These are phyloP conservation scores for Serendipita sp. DNA, from an alignment of 768 basidiomycete species.

Conservation along the genomic window DNA sequence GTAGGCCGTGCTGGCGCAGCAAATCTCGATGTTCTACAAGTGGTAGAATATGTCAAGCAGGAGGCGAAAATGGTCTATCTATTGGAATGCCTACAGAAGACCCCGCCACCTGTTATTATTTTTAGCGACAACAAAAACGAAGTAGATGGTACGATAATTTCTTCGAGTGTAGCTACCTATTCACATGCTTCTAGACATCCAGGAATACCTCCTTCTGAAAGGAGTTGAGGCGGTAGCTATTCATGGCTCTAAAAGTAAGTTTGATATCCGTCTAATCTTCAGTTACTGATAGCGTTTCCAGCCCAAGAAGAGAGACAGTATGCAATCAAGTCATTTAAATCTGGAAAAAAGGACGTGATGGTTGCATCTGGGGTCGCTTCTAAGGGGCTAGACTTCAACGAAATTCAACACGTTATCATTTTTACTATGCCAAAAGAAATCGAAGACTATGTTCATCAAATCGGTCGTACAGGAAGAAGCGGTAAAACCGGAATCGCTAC, in stretches of 20 bases:
- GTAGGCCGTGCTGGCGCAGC: constrained; percentile 97
- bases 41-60: constrained; percentile 98
- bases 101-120: constrained; percentile 91
- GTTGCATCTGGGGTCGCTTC: constrained; percentile 96
- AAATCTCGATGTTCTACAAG: constrained; percentile 87
- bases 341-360: constrained; percentile 97
- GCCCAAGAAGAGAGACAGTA: constrained; percentile 98
- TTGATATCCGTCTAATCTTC: background rate
- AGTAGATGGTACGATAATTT: constrained; percentile 64
- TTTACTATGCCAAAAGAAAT: constrained; percentile 99
- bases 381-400: constrained; percentile 96
- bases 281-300: constrained; percentile 18
- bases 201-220: constrained; percentile 90
- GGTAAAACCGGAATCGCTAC: constrained; percentile 99
- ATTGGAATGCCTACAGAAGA: constrained; percentile 94
- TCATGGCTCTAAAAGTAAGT: constrained; percentile 88
- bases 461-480: constrained; percentile 91
- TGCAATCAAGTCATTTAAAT: constrained; percentile 95
- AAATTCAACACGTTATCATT: constrained; percentile 98
- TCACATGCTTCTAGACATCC: constrained; percentile 54
- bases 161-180: background rate
- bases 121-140: constrained; percentile 99
- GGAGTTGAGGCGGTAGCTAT: constrained; percentile 98
- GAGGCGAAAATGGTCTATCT: constrained; percentile 99
- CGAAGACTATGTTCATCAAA: constrained; percentile 99